Evolutionary conservation across 139 green algal species (phyloP), one percentile per base, ranked within the genome.

Genomic region (Gonium pectorale): DNA sequence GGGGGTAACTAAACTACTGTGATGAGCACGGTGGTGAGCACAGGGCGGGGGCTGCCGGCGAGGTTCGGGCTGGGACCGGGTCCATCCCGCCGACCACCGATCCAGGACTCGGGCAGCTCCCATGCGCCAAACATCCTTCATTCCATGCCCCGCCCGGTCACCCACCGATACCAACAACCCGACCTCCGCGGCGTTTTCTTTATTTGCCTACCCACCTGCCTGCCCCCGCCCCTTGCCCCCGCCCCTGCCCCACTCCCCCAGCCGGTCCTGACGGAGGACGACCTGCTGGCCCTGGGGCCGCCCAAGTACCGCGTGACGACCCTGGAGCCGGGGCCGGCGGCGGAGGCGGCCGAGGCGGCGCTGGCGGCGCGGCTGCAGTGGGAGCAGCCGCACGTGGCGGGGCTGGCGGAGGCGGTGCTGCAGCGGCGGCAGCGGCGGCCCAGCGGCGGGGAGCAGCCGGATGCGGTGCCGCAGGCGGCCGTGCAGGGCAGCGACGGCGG

Each of bases 231-330:
- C 41, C 40, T 8, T 41, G 5, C 26, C 37, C 67, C 24, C 67
- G 5, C 26, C 21, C 67, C 67, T 38, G 3, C 22, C n/a, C 44
- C 13, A 33, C 4, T 3, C 4, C 19, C 87, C 67, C 92, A 94
- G 92, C 93, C 93, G 3, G 64, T 79, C 3, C 79, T 93, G 7
- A 78, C 75, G 6, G 86, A 90, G 56, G 51, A 82, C 9, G 59
- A 59, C 0, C 59, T 90, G 43, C 49, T 93, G 40, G 73, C 89
- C 41, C 83, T 96, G 63, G 69, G 78, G 0, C 68, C 73, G 27
- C 88, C 90, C 31, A 96, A 93, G 79, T 96, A 90, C 75, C 63
- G 66, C 5, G 82, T 94, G 17, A 90, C 72, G 6, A 56, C 81
- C 38, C 86, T 94, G 43, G 27, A 41, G 3, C 26, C 26, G 40